A percentile compares a stretch with the other conserved stretches of the same genome.
Conservation (phyloP, 192 early-diverging fungal species). For the Paraglomus occultum region DNA sequence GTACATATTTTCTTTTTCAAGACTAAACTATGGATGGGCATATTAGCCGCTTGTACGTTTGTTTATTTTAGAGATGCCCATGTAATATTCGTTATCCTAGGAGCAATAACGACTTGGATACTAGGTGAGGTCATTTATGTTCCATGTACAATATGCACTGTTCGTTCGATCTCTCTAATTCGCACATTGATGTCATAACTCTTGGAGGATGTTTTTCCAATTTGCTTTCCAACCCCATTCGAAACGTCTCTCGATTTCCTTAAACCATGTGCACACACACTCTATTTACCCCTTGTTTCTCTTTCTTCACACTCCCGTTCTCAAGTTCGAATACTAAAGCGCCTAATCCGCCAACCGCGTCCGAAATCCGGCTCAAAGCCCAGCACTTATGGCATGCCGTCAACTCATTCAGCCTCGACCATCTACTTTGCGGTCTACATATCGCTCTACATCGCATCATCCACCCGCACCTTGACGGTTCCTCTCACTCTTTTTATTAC, state of each 20-base stretch:
- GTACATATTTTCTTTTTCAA: background rate
- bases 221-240: too few relatives aligned
- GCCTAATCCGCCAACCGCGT: conserved; percentile 23
- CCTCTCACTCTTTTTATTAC: background rate
- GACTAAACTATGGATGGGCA: conserved; percentile 10
- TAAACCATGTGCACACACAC: background rate
- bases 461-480: too few relatives aligned
- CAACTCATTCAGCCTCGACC: conserved; percentile 15
- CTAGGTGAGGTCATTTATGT: background rate
- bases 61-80: conserved; percentile 10
- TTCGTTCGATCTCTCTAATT: background rate
- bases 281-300: too few relatives aligned
- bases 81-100: conserved; percentile 3
- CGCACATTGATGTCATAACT: too few relatives aligned
- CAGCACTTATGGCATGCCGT: conserved; percentile 25
- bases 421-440: conserved; percentile 28
- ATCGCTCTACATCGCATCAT: conserved; percentile 4
- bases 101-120: background rate
- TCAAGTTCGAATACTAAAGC: background rate
- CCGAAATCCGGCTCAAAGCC: background rate
- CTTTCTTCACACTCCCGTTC: too few relatives aligned
- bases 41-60: background rate
- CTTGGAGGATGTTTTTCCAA: too few relatives aligned
- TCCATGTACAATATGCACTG: background rate
- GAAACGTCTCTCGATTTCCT: background rate